phyloP scores from a whole-genome alignment of 2,329 filamentous ascomycete genomes.

The Pyrenophora tritici-repentis region DNA sequence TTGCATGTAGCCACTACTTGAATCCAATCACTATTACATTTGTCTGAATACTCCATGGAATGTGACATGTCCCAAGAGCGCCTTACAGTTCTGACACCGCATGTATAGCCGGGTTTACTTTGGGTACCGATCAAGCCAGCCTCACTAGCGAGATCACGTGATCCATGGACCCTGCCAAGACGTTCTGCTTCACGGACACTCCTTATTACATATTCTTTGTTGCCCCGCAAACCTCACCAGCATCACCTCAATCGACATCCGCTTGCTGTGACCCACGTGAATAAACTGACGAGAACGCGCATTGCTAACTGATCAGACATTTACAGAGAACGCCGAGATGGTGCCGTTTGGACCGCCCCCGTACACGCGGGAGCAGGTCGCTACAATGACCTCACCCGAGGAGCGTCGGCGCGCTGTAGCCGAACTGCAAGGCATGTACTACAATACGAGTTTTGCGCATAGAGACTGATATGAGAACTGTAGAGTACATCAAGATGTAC shows the following conservation, averaged over 20 bases:
- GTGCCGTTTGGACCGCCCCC: conserved; percentile 31
- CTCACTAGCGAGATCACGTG: not conserved
- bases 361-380: conserved; percentile 32
- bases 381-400: conserved; percentile 27
- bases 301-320: conserved; percentile 2
- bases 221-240: conserved; percentile 9
- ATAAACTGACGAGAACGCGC: not conserved
- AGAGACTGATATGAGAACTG: conserved; percentile 13
- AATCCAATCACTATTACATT: not conserved
- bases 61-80: not conserved
- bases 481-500: conserved; percentile 32
- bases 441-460: conserved; percentile 7
- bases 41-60: not conserved
- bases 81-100: too few relatives aligned
- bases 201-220: conserved; percentile 12
- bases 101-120: too few relatives aligned
- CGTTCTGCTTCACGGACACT: not conserved
- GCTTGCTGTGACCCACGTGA: not conserved
- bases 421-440: conserved; percentile 35
- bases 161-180: conserved; percentile 10
- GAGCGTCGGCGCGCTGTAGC: conserved; percentile 29
- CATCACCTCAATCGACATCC: too few relatives aligned
- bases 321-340: conserved; percentile 17
- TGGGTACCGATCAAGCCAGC: not conserved
- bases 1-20: not conserved